These are phyloP conservation scores for Alliaria petiolata DNA, from an alignment of 345 rosid genomes.

Conservation along the genomic window DNA sequence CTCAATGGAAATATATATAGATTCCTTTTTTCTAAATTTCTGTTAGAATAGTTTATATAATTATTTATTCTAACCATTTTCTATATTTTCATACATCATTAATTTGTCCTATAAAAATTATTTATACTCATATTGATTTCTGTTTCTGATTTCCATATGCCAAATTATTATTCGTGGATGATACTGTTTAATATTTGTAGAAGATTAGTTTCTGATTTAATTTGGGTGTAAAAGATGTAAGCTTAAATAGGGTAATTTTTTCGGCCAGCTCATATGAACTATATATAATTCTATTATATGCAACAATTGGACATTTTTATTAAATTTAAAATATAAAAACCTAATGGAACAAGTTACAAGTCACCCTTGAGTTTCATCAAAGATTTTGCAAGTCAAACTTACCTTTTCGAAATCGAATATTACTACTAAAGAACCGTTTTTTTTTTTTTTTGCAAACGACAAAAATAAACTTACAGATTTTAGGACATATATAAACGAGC, in stretches of 20 bases:
- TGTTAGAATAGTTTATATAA: not conserved
- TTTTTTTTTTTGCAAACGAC: not conserved
- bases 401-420: slow-evolving; percentile 23
- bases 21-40: not conserved
- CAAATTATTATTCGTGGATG: no score
- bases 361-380: not conserved
- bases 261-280: slow-evolving; percentile 2
- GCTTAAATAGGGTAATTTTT: not conserved
- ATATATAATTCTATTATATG: not conserved
- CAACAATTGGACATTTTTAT: not conserved
- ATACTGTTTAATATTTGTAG: not conserved
- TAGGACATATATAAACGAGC: slow-evolving; percentile 27
- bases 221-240: not conserved
- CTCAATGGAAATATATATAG: not conserved
- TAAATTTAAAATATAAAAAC: not conserved
- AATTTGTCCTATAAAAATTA: not conserved
- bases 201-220: not conserved
- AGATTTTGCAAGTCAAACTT: slow-evolving; percentile 19
- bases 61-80: not conserved
- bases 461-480: slow-evolving; percentile 9
- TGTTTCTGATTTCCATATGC: not conserved
- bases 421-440: not conserved
- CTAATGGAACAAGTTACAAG: slow-evolving; percentile 22
- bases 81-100: not conserved
- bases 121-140: not conserved